Conservation (phyloP, 1,284 basidiomycete species). For the Leccinum subfulvum region DNA sequence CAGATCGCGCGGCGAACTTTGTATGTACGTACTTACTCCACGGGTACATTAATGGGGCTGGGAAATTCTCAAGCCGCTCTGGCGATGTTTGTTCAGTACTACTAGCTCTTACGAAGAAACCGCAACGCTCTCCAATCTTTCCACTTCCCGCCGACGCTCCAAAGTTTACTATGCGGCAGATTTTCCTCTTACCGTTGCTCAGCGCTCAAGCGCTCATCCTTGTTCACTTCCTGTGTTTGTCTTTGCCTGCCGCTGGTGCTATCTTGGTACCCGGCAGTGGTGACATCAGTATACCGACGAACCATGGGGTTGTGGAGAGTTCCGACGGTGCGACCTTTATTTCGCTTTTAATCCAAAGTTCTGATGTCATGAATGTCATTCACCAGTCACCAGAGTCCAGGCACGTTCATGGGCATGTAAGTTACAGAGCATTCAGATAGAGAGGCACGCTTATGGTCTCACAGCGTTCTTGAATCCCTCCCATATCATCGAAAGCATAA, state of each 20-base stretch:
- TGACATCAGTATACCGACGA: not conserved
- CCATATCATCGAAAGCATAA: not conserved
- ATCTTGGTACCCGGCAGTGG: not conserved
- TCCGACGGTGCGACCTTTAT: not conserved
- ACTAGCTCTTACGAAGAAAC: too few species aligned
- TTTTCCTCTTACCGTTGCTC: not conserved
- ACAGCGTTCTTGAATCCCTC: slow-evolving; percentile 2
- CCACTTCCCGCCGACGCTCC: not conserved
- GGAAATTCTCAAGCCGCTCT: too few species aligned
- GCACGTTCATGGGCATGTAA: slow-evolving; percentile 1
- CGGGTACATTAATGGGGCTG: too few species aligned
- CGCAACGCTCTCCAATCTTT: not conserved
- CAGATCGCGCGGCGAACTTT: too few species aligned
- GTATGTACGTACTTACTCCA: too few species aligned
- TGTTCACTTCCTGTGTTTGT: not conserved
- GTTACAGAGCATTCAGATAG: not conserved
- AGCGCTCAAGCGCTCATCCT: not conserved
- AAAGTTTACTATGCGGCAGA: not conserved
- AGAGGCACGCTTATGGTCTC: not conserved
- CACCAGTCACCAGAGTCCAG: not conserved
- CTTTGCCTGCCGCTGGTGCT: not conserved
- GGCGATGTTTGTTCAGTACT: too few species aligned
- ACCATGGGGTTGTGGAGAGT: not conserved
- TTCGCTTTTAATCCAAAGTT: not conserved
- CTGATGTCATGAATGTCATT: not conserved